Percentiles rank a stretch among this genome's conserved stretches.
Conservation (phyloP, 495 filamentous ascomycete genomes). For the Hypoxylon lenormandii region DNA sequence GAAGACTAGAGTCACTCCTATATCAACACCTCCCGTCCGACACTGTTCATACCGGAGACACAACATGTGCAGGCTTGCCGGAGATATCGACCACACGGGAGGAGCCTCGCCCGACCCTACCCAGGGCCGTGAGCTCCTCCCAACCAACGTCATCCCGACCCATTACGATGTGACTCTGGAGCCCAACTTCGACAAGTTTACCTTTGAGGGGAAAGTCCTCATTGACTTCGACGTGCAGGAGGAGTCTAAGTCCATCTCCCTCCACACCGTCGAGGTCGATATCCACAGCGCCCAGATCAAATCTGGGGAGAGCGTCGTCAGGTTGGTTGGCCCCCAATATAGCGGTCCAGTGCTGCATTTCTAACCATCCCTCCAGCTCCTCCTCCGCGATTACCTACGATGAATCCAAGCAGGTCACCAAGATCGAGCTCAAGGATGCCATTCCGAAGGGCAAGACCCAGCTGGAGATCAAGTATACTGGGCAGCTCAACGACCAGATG, state of each 20-base stretch:
- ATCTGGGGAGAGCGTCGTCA: conserved; percentile 61
- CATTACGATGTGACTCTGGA: conserved; percentile 81
- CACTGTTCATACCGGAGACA: conserved; percentile 66
- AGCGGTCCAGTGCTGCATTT: conserved; percentile 17
- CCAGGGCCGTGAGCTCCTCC: conserved; percentile 68
- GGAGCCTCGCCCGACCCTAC: conserved; percentile 60
- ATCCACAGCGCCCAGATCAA: conserved; percentile 79
- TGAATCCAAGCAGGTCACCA: conserved; percentile 72
- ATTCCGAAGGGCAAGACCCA: conserved; percentile 72
- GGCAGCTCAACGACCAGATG: conserved; percentile 81
- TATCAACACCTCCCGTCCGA: conserved; percentile 52
- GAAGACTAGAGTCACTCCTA: conserved; percentile 38
- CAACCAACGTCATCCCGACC: conserved; percentile 71
- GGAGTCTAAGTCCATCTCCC: conserved; percentile 83
- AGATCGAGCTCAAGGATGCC: conserved; percentile 70
- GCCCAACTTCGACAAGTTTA: conserved; percentile 76
- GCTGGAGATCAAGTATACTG: conserved; percentile 74
- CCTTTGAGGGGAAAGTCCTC: conserved; percentile 74
- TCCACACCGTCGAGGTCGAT: conserved; percentile 88
- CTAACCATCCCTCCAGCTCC: conserved; percentile 55
- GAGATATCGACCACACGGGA: conserved; percentile 57
- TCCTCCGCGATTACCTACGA: conserved; percentile 70
- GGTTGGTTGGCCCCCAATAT: conserved; percentile 37
- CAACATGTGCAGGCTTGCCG: conserved; percentile 67
- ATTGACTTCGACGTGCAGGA: conserved; percentile 86